Conservation (phyloP, 1,284 basidiomycete genomes). For the Microstroma glucosiphilum region DNA sequence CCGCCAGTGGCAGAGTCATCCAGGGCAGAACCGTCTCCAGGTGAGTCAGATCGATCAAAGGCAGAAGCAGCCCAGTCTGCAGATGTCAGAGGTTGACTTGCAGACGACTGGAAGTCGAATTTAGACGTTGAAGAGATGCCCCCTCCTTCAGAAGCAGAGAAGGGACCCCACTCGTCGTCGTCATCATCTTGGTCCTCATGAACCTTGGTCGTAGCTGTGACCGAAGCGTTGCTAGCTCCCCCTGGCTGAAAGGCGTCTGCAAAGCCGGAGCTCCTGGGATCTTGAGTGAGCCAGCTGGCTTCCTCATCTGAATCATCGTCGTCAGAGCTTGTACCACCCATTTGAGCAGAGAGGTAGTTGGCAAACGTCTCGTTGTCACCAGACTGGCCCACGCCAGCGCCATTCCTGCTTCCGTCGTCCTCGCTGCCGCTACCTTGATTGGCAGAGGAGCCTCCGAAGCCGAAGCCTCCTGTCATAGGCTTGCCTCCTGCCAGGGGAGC, state of each 20-base stretch:
- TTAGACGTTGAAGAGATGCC: not conserved
- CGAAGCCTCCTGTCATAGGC: constrained; percentile 12
- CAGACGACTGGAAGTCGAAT: constrained; percentile 12
- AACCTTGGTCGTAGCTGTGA: not conserved
- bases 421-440: not conserved
- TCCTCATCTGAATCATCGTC: constrained; percentile 48
- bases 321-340: constrained; percentile 27
- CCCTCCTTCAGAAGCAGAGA: constrained; percentile 16
- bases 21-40: constrained; percentile 22
- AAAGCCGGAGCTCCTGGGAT: constrained; percentile 28
- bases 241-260: constrained; percentile 20
- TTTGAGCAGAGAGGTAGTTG: constrained; percentile 48
- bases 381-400: not conserved
- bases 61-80: constrained; percentile 45
- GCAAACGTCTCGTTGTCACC: constrained; percentile 31
- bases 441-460: not conserved
- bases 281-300: constrained; percentile 33
- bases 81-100: constrained; percentile 28
- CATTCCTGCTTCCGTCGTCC: not conserved
- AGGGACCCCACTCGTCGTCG: constrained; percentile 49
- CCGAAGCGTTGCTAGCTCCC: not conserved
- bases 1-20: constrained; percentile 28
- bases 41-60: constrained; percentile 26
- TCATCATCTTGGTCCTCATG: constrained; percentile 21
- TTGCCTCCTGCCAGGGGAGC: constrained; percentile 46